phyloP scores from a whole-genome alignment of 2,329 filamentous ascomycete species.

The Monilinia laxa region DNA sequence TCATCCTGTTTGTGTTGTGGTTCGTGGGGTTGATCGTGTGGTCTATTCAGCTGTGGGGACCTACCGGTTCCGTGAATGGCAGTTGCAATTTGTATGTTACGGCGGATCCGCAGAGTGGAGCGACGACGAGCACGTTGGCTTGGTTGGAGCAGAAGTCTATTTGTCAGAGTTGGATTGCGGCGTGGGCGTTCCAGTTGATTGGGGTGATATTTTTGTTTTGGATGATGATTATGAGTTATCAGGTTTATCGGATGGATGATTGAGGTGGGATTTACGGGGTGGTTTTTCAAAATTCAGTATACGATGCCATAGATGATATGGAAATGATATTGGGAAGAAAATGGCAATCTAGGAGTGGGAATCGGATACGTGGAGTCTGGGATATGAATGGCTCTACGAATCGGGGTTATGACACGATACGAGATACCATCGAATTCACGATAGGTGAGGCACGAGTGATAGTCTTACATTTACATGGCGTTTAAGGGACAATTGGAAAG shows the following conservation, averaged over 20 bases:
- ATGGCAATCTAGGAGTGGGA: neutral
- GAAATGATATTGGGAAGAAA: neutral
- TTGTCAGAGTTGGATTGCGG: constrained; percentile 64
- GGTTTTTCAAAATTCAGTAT: neutral
- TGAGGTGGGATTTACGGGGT: constrained; percentile 42
- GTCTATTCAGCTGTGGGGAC: constrained; percentile 63
- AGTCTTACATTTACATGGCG: neutral
- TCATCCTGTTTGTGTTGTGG: constrained; percentile 68
- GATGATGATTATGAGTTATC: constrained; percentile 67
- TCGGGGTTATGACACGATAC: neutral
- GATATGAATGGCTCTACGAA: neutral
- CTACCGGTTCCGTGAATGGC: constrained; percentile 55
- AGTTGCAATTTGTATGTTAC: constrained; percentile 61
- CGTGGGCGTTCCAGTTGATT: constrained; percentile 62
- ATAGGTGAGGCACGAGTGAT: neutral
- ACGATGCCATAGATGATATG: neutral
- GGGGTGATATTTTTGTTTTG: constrained; percentile 62
- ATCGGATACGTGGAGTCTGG: neutral
- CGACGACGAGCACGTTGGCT: constrained; percentile 56
- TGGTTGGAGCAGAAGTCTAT: constrained; percentile 64
- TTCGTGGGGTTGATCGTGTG: constrained; percentile 63
- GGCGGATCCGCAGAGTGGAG: constrained; percentile 50
- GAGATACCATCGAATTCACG: neutral
- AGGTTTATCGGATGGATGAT: constrained; percentile 49
- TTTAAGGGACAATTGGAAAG: neutral